Evolutionary conservation across 495 filamentous ascomycete species (phyloP).

Genomic region (Margaritispora aquatica): DNA sequence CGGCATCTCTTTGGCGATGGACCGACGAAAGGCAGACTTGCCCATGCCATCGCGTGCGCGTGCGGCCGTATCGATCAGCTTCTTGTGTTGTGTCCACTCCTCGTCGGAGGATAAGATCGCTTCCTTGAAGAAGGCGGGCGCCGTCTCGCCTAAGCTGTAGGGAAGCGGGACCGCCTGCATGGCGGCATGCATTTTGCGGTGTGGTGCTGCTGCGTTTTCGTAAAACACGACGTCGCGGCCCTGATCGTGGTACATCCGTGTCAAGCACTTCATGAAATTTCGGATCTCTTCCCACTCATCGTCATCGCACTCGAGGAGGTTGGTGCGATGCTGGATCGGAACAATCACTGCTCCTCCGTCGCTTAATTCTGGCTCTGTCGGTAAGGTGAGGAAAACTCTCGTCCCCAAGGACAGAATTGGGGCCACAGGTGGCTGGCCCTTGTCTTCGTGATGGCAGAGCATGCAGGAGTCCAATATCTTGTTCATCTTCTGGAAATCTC

Average conservation of each 20-base stretch:
- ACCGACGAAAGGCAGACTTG: slow-evolving; percentile 73
- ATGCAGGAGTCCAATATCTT: slow-evolving; percentile 82
- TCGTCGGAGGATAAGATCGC: slow-evolving; percentile 82
- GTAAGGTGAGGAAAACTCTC: slow-evolving; percentile 79
- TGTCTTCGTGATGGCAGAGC: slow-evolving; percentile 90
- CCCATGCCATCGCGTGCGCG: slow-evolving; percentile 63
- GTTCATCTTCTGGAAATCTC: slow-evolving; percentile 87
- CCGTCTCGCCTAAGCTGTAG: slow-evolving; percentile 77
- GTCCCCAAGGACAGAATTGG: slow-evolving; percentile 88
- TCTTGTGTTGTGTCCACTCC: slow-evolving; percentile 93
- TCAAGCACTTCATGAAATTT: slow-evolving; percentile 98
- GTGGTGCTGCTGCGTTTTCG: slow-evolving; percentile 84
- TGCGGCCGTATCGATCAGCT: slow-evolving; percentile 82
- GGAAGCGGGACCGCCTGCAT: slow-evolving; percentile 86
- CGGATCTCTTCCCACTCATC: slow-evolving; percentile 99
- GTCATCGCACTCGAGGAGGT: slow-evolving; percentile 94
- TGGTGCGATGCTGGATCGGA: slow-evolving; percentile 81
- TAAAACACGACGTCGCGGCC: slow-evolving; percentile 92
- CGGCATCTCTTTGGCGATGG: slow-evolving; percentile 91
- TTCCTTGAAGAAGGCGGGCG: slow-evolving; percentile 93
- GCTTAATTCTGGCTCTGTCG: slow-evolving; percentile 83
- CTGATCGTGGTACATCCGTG: slow-evolving; percentile 85
- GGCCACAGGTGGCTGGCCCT: slow-evolving; percentile 72
- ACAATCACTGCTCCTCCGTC: slow-evolving; percentile 81
- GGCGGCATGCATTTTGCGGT: slow-evolving; percentile 74